A percentile compares a stretch with the other conserved stretches of the same genome.
Conservation (phyloP, 1,139 yeast genomes). For the Dujonia santamariae region DNA sequence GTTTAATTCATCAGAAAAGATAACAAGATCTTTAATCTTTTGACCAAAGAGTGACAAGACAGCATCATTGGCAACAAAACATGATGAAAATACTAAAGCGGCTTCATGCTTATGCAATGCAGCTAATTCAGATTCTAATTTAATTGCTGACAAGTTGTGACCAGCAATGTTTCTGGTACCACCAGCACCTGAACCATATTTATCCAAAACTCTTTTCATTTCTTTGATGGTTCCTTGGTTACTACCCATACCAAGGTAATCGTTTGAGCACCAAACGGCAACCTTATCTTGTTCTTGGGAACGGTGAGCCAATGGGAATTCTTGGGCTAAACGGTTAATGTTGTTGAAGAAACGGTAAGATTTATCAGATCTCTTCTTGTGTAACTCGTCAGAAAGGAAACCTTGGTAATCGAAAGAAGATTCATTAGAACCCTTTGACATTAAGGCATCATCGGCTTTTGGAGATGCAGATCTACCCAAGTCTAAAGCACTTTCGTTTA, state of each 20-base stretch:
- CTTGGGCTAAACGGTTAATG: constrained; percentile 90
- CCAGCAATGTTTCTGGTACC: constrained; percentile 99
- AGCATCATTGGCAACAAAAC: constrained; percentile 97
- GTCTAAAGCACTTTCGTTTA: constrained; percentile 23
- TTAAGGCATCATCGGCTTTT: neutral
- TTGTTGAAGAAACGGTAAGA: constrained; percentile 95
- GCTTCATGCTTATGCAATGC: constrained; percentile 93
- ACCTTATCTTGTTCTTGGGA: constrained; percentile 74
- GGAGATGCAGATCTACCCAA: neutral
- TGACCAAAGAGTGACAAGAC: constrained; percentile 90
- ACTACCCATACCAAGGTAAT: constrained; percentile 91
- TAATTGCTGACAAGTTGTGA: constrained; percentile 84
- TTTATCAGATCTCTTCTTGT: constrained; percentile 77
- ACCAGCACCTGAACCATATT: constrained; percentile 98
- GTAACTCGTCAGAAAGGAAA: constrained; percentile 58
- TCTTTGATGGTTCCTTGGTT: constrained; percentile 67
- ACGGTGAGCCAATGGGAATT: constrained; percentile 91
- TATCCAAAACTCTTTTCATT: constrained; percentile 79
- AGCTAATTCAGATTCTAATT: constrained; percentile 82
- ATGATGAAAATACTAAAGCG: constrained; percentile 90
- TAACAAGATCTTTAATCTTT: constrained; percentile 83
- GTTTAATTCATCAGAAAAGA: constrained; percentile 88
- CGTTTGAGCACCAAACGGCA: constrained; percentile 98
- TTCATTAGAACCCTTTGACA: constrained; percentile 33
- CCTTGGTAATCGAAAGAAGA: constrained; percentile 62